Base-by-base conservation (phyloP, 176 grass and related monocot species). In the Oryza nivara region DNA sequence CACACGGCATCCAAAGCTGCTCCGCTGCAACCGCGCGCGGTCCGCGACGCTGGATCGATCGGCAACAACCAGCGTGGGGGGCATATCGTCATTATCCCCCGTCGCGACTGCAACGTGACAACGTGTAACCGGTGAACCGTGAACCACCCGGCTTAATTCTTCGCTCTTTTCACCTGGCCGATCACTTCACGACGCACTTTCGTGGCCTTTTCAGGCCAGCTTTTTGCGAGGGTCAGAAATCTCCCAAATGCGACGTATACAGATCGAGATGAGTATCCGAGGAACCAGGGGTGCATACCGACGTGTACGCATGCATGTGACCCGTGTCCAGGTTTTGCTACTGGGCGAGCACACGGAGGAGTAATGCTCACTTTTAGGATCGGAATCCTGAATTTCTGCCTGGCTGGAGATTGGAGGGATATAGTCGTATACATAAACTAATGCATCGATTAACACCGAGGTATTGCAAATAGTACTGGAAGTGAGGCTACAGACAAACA, bases 1-100 rank as follows among this genome's bases (percentile, higher is more conserved):
- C 72, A 81, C 43, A 46, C 72, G 78, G 88, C 82, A 86, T 82
- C 83, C 78, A 60, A 82, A 78, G 83, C 78, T 35, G 73, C 78
- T 35, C 83, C 19, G 67, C 80, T 72, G 70, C 76, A 64, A 6
- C 82, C 6, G 38, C 40, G 40, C 6, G 38, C 40, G 40, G 40
- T 43, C 7, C 40, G 40, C 70, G 61, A 38, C 23, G 71, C 38
- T 20, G 71, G 9, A 68, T 70, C 82, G 70, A 5, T 49, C 13
- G 13, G 5, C 54, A 8, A 0, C 54, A 58, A 20, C 17, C 6
- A 38, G 36, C 36, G 36, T 38, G 36, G 36, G 40, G 3, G 49
- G 49, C 49, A 52, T 58, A 52, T 58, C 54, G 20, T 23, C n/a
- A 63, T 23, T 32, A 22, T 23, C 58, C 58, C 58, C 19, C 58